Percentiles rank a stretch among this genome's conserved stretches.
phyloP scores from a whole-genome alignment of 495 filamentous ascomycete species.

The Penicillium simplicissimum region DNA sequence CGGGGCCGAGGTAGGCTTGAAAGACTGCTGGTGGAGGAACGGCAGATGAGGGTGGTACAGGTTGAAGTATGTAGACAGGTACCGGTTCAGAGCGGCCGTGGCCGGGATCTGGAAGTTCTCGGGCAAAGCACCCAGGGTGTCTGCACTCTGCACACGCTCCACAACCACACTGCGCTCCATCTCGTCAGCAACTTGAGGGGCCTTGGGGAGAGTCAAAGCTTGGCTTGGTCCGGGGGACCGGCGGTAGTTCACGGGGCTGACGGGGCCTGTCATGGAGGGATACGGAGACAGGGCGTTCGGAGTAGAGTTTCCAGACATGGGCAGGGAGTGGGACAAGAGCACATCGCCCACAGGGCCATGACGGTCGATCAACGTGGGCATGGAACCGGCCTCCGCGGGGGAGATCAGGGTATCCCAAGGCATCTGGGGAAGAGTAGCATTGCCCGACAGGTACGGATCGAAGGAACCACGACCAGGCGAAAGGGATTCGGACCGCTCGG shows the following conservation, averaged over 20 bases:
- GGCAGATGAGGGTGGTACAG: constrained; percentile 96
- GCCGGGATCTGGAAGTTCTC: constrained; percentile 87
- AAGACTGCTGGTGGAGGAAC: constrained; percentile 92
- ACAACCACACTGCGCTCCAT: constrained; percentile 80
- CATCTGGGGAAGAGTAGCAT: constrained; percentile 81
- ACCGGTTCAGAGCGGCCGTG: constrained; percentile 77
- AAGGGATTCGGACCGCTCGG: constrained; percentile 71
- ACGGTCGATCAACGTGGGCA: constrained; percentile 68
- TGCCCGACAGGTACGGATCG: constrained; percentile 70
- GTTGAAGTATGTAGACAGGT: constrained; percentile 93
- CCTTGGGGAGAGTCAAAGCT: constrained; percentile 63
- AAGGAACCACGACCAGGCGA: constrained; percentile 67
- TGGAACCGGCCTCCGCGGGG: constrained; percentile 59
- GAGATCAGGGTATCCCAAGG: constrained; percentile 85
- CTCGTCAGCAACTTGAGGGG: constrained; percentile 67
- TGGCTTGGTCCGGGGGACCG: constrained; percentile 65
- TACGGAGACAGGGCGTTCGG: constrained; percentile 81
- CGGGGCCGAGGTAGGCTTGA: constrained; percentile 73
- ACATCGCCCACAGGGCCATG: constrained; percentile 58
- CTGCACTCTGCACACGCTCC: constrained; percentile 78
- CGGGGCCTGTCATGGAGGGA: constrained; percentile 69
- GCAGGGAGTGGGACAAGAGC: constrained; percentile 66
- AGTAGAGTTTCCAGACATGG: constrained; percentile 69
- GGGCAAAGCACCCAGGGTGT: constrained; percentile 78
- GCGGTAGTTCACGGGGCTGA: constrained; percentile 70